Evolutionary conservation across 2,329 filamentous ascomycete genomes (phyloP), one percentile per base, ranked within the genome.

Genomic region (Aureobasidium zeae): DNA sequence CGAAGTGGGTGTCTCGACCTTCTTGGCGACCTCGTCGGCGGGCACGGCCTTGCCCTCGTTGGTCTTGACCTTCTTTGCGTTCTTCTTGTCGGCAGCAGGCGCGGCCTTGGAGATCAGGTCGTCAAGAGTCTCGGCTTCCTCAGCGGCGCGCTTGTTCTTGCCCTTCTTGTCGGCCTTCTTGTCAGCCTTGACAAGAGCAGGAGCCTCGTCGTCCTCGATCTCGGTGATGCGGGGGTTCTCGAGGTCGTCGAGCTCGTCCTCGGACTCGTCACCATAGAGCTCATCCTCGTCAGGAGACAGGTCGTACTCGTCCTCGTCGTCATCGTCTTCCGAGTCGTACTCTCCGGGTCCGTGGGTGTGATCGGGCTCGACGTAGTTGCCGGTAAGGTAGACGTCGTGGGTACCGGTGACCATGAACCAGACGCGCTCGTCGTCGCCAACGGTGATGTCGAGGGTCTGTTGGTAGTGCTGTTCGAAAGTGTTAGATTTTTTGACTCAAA

Each of bases 11-110:
- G 69, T 67, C 45, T 73, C 71, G 48, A 76, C 69, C 63, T 80
- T 79, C 53, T 74, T 68, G 55, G 81, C 76, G 32, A 70, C 68
- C 43, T 58, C 57, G 33, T 58, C 57, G 30, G 62, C 56, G 39
- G 73, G 67, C 48, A 83, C 77, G 48, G 91, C 81, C 62, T 95
- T 83, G 54, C 89, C 91, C 63, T 94, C 86, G 74, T 96, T 96
- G 76, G 94, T 95, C 80, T 94, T 94, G 52, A 89, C 76, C 76
- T 95, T 95, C 73, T 94, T 95, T 77, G 95, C 95, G 76, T 80
- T 88, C 51, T 87, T 74, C 71, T 88, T 88, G 54, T 73, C 62
- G 55, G 87, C 82, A 51, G 69, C 66, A 59, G 79, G 72, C 53
- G 67, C 62, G 48, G 72, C 74, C 69, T 91, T 89, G 64, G 80